These are phyloP conservation scores for Cutaneotrichosporon arboriforme DNA, from an alignment of 1,284 basidiomycete genomes.

Conservation along the genomic window DNA sequence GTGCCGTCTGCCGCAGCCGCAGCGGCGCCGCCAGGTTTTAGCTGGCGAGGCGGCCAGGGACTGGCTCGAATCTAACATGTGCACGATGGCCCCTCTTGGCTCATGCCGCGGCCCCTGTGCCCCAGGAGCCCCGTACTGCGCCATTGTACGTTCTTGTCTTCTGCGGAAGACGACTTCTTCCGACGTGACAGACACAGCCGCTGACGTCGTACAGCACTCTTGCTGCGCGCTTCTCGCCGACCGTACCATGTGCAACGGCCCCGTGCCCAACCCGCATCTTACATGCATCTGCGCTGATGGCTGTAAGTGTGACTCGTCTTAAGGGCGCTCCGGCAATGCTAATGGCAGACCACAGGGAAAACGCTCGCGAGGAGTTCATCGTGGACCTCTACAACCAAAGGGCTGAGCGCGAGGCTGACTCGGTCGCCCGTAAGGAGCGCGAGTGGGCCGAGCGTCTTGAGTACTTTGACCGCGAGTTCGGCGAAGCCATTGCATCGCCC, in stretches of 20 bases:
- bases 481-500: background rate
- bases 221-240: conserved; percentile 22
- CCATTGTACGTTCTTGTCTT: background rate
- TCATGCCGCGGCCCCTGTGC: background rate
- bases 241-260: conserved; percentile 17
- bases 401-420: conserved; percentile 2
- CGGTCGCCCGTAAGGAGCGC: background rate
- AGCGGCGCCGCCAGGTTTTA: too few species aligned
- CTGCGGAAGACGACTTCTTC: background rate
- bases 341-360: conserved; percentile 17
- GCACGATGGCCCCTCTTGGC: background rate
- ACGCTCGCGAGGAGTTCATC: conserved; percentile 9
- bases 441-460: background rate
- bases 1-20: background rate
- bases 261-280: conserved; percentile 6
- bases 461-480: conserved; percentile 6
- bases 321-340: background rate
- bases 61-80: background rate
- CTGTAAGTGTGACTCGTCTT: conserved; percentile 18
- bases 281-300: conserved; percentile 17
- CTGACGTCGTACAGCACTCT: conserved; percentile 3
- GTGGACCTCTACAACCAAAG: conserved; percentile 9
- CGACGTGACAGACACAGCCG: background rate
- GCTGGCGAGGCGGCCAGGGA: too few species aligned
- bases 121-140: conserved; percentile 15